Percentiles rank a stretch among this genome's conserved stretches.
Evolutionary conservation across 768 basidiomycete species (phyloP).

Genomic region (Plicaturopsis crispa): DNA sequence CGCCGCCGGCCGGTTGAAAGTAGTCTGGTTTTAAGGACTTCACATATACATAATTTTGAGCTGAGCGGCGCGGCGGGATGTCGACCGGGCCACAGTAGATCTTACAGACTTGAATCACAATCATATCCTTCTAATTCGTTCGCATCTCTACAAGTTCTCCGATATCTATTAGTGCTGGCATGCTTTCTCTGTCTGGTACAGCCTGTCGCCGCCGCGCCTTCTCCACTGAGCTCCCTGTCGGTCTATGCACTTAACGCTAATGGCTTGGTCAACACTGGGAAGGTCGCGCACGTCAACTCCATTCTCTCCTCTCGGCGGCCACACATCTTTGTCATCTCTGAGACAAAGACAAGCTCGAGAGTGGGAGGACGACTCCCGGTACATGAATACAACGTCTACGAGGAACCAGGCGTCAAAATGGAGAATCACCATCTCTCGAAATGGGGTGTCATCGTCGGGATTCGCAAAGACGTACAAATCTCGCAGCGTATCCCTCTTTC

Average conservation of each 20-base stretch:
- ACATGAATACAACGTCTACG: slow-evolving; percentile 1
- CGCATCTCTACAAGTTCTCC: too few species aligned
- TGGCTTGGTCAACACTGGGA: neutral
- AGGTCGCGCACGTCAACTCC: neutral
- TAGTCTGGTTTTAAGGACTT: too few species aligned
- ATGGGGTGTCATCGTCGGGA: slow-evolving; percentile 11
- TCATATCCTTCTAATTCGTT: too few species aligned
- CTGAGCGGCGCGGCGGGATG: too few species aligned
- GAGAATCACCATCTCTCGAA: slow-evolving; percentile 2
- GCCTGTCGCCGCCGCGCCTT: too few species aligned
- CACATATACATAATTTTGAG: too few species aligned
- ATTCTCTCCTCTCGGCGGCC: neutral
- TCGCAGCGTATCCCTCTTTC: slow-evolving; percentile 3
- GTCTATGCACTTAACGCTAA: slow-evolving; percentile 4
- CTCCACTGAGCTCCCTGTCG: too few species aligned
- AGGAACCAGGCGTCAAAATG: neutral
- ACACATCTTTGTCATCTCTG: slow-evolving; percentile 1
- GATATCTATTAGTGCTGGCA: too few species aligned
- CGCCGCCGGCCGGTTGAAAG: too few species aligned
- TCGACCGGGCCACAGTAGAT: too few species aligned
- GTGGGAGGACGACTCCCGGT: neutral
- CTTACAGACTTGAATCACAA: too few species aligned
- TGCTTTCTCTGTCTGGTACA: too few species aligned
- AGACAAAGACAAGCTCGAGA: slow-evolving; percentile 1
- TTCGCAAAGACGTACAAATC: slow-evolving; percentile 6